Evolutionary conservation across 2,329 filamentous ascomycete species (phyloP).

Genomic region (Fusarium cicatricum): DNA sequence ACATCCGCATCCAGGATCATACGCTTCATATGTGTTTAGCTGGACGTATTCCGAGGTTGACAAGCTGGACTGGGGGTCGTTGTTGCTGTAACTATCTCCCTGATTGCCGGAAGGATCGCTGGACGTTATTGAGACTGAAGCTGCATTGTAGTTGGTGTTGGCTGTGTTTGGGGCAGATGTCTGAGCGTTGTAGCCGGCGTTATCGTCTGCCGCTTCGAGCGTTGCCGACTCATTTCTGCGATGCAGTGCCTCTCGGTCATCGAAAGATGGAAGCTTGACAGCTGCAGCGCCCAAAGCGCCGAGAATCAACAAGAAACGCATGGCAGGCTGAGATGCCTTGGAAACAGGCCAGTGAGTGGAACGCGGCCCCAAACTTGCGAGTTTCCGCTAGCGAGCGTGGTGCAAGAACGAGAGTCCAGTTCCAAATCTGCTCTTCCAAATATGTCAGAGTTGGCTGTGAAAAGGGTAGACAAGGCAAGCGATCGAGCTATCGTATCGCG

Average conservation of each 20-base stretch:
- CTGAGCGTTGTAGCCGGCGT: slow-evolving; percentile 3
- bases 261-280: slow-evolving; percentile 20
- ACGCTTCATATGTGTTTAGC: slow-evolving; percentile 11
- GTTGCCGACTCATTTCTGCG: slow-evolving; percentile 18
- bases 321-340: slow-evolving; percentile 13
- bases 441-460: slow-evolving; percentile 15
- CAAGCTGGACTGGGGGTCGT: background rate
- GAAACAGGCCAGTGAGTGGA: slow-evolving; percentile 20
- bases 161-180: background rate
- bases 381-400: slow-evolving; percentile 27
- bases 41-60: background rate
- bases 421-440: slow-evolving; percentile 7
- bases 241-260: slow-evolving; percentile 5
- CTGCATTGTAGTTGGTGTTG: background rate
- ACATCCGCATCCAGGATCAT: slow-evolving; percentile 16
- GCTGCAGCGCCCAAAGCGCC: slow-evolving; percentile 33
- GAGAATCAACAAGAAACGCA: slow-evolving; percentile 37
- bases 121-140: slow-evolving; percentile 2
- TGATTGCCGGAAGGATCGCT: slow-evolving; percentile 3
- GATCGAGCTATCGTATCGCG: slow-evolving; percentile 7
- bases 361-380: slow-evolving; percentile 5
- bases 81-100: background rate
- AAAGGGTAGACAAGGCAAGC: background rate
- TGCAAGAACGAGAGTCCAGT: slow-evolving; percentile 23
- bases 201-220: slow-evolving; percentile 5